Evolutionary conservation across 805 yeast genomes (phyloP).

Genomic region (Lipomyces sp.): DNA sequence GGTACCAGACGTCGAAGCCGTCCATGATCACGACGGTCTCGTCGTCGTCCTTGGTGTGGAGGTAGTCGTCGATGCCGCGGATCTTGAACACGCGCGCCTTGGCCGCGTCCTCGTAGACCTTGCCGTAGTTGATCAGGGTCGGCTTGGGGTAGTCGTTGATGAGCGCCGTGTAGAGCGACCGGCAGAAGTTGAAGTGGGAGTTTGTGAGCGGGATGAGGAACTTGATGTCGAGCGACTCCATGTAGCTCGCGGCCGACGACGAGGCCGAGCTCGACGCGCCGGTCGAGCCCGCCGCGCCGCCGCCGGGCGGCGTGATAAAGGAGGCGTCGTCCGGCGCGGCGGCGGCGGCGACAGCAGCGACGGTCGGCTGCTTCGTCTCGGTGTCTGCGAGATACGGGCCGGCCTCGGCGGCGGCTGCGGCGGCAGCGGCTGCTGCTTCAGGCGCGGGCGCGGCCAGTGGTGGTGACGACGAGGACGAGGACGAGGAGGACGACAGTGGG

Average conservation of each 20-base stretch:
- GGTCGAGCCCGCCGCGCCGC: too few relatives aligned
- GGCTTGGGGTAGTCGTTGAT: constrained; percentile 29
- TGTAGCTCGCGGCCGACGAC: neutral
- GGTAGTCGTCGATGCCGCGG: constrained; percentile 16
- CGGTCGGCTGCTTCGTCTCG: neutral
- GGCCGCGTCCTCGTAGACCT: constrained; percentile 4
- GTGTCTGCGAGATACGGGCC: too few relatives aligned
- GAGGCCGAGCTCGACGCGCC: too few relatives aligned
- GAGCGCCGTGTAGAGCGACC: constrained; percentile 27
- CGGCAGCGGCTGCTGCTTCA: too few relatives aligned
- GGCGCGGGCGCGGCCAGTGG: too few relatives aligned
- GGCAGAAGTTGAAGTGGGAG: constrained; percentile 28
- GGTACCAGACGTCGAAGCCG: constrained; percentile 30
- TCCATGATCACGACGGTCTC: constrained; percentile 25
- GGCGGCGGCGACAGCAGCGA: neutral
- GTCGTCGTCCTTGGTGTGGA: constrained; percentile 9
- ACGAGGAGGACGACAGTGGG: too few relatives aligned
- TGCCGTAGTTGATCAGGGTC: constrained; percentile 27
- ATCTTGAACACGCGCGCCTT: constrained; percentile 25
- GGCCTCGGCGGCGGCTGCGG: too few relatives aligned
- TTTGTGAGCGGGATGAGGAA: constrained; percentile 27
- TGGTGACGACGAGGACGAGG: neutral
- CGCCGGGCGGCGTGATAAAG: too few relatives aligned
- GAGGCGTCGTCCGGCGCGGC: neutral
- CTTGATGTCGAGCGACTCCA: constrained; percentile 12